Evolutionary conservation across 305 asterid species (phyloP).

Genomic region (Fraxinus angustifolia): DNA sequence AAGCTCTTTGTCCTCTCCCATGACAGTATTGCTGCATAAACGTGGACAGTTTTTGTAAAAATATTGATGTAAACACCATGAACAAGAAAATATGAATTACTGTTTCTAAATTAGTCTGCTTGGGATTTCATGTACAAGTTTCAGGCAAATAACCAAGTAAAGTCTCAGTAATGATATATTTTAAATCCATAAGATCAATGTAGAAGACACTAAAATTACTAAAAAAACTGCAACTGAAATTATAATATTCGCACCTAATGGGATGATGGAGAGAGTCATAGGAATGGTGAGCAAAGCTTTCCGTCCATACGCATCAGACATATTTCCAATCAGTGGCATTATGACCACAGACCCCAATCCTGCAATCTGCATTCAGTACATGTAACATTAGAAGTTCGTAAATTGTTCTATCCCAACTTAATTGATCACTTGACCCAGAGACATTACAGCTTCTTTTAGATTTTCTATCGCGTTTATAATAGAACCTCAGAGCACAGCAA

Average conservation of each 20-base stretch:
- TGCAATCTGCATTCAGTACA: slow-evolving; percentile 27
- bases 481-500: neutral
- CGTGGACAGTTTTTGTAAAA: neutral
- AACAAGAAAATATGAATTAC: neutral
- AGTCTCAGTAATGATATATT: neutral
- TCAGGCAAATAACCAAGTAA: neutral
- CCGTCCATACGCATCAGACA: slow-evolving; percentile 41
- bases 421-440: neutral
- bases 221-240: neutral
- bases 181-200: neutral
- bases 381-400: neutral
- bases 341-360: slow-evolving; percentile 39
- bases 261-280: slow-evolving; percentile 30
- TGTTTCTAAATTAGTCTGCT: neutral
- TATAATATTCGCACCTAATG: slow-evolving; percentile 22
- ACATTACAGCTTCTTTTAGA: neutral
- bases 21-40: slow-evolving; percentile 40
- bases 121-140: neutral
- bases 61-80: neutral
- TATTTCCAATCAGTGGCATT: slow-evolving; percentile 43
- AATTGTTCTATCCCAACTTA: neutral
- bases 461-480: neutral
- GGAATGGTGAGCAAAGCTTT: slow-evolving; percentile 35
- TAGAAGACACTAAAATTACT: neutral
- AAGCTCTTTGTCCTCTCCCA: slow-evolving; percentile 43